Evolutionary conservation across 495 filamentous ascomycete genomes (phyloP).

Genomic region (Daldinia vernicosa): DNA sequence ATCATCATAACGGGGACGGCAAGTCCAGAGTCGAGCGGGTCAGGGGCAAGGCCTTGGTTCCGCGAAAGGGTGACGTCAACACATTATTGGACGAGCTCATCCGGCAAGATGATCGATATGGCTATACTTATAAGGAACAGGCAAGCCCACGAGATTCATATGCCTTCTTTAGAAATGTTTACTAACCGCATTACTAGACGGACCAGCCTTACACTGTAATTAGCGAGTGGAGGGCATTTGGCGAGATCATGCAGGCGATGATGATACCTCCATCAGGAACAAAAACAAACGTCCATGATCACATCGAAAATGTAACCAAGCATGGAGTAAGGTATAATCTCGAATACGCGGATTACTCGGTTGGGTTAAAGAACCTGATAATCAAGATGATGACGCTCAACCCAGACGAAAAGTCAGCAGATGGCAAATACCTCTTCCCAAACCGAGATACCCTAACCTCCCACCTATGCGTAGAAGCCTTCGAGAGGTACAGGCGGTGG

Average conservation of each 20-base stretch:
- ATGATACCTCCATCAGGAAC: slow-evolving; percentile 34
- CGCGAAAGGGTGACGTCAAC: neutral
- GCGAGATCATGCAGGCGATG: slow-evolving; percentile 46
- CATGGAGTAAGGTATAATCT: slow-evolving; percentile 24
- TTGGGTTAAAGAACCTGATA: slow-evolving; percentile 35
- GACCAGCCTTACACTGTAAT: slow-evolving; percentile 44
- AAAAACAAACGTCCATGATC: neutral
- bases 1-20: slow-evolving; percentile 36
- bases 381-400: slow-evolving; percentile 40
- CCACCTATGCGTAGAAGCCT: slow-evolving; percentile 7
- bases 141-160: slow-evolving; percentile 18
- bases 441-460: slow-evolving; percentile 23
- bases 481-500: neutral
- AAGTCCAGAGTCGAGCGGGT: neutral
- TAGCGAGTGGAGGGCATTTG: slow-evolving; percentile 43
- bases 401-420: slow-evolving; percentile 26
- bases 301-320: slow-evolving; percentile 22
- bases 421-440: neutral
- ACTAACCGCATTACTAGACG: slow-evolving; percentile 29
- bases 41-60: slow-evolving; percentile 31
- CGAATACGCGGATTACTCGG: slow-evolving; percentile 17
- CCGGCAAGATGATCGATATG: slow-evolving; percentile 6
- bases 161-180: neutral
- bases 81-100: slow-evolving; percentile 27
- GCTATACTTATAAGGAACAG: slow-evolving; percentile 35